Conservation (phyloP, 352 stramenopile genomes). For the Pseudoperonospora humuli region DNA sequence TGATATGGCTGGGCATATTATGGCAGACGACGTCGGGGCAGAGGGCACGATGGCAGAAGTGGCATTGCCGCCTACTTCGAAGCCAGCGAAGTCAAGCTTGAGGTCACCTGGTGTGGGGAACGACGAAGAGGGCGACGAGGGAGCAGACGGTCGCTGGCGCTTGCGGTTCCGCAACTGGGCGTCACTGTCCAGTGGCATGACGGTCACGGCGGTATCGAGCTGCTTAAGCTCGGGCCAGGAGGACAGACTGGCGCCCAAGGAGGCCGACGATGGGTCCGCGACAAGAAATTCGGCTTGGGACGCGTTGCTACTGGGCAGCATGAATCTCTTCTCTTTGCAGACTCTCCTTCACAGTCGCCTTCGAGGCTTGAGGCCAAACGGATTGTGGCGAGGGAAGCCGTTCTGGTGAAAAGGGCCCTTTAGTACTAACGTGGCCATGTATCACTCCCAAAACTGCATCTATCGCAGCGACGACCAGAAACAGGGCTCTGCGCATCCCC, state of each 20-base stretch:
- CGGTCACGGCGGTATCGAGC: slow-evolving; percentile 19
- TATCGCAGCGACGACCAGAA: slow-evolving; percentile 10
- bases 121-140: slow-evolving; percentile 10
- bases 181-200: slow-evolving; percentile 25
- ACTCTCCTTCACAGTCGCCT: background rate
- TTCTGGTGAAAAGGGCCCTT: slow-evolving; percentile 21
- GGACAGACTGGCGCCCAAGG: slow-evolving; percentile 2
- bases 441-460: slow-evolving; percentile 27
- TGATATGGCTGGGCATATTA: slow-evolving; percentile 7
- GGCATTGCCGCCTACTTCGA: slow-evolving; percentile 25
- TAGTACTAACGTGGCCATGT: slow-evolving; percentile 15
- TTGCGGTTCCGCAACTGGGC: slow-evolving; percentile 32
- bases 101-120: slow-evolving; percentile 38
- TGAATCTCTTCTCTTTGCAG: background rate
- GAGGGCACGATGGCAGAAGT: slow-evolving; percentile 8
- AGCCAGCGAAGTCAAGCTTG: slow-evolving; percentile 56
- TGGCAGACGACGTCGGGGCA: slow-evolving; percentile 9
- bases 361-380: slow-evolving; percentile 15
- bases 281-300: slow-evolving; percentile 8
- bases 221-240: slow-evolving; percentile 29
- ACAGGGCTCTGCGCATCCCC: slow-evolving; percentile 8
- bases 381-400: slow-evolving; percentile 18
- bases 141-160: slow-evolving; percentile 16
- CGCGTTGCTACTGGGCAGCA: slow-evolving; percentile 12
- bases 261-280: slow-evolving; percentile 6